phyloP scores from a whole-genome alignment of 2,329 filamentous ascomycete genomes.

The Aspergillus tanneri region DNA sequence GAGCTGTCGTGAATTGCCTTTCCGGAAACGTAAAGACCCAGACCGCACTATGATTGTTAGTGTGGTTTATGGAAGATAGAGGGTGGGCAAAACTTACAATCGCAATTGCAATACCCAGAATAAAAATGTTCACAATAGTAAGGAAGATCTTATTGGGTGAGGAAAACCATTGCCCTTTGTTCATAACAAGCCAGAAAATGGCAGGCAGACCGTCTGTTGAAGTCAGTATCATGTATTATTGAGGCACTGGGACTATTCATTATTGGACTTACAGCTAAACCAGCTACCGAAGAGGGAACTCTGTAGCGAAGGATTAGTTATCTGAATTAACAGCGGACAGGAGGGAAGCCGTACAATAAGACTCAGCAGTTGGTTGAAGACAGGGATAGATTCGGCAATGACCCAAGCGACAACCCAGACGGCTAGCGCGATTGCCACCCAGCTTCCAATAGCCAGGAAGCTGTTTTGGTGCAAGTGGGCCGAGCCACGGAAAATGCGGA shows the following conservation, averaged over 20 bases:
- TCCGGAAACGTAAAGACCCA: slow-evolving; percentile 44
- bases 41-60: slow-evolving; percentile 33
- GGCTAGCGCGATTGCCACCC: slow-evolving; percentile 56
- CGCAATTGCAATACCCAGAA: slow-evolving; percentile 36
- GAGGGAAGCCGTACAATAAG: slow-evolving; percentile 48
- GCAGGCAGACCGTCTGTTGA: slow-evolving; percentile 42
- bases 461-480: slow-evolving; percentile 53
- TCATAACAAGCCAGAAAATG: slow-evolving; percentile 50
- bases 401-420: slow-evolving; percentile 64
- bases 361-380: slow-evolving; percentile 65
- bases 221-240: slow-evolving; percentile 7
- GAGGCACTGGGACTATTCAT: neutral
- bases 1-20: slow-evolving; percentile 38
- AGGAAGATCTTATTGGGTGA: slow-evolving; percentile 45
- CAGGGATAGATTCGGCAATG: slow-evolving; percentile 67
- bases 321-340: neutral
- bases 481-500: slow-evolving; percentile 61
- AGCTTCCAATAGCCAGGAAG: slow-evolving; percentile 53
- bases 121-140: slow-evolving; percentile 44
- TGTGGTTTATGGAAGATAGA: neutral
- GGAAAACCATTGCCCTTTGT: slow-evolving; percentile 43
- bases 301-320: slow-evolving; percentile 23
- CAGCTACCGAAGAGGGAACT: slow-evolving; percentile 63
- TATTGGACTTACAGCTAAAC: slow-evolving; percentile 54
- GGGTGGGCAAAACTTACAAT: slow-evolving; percentile 24